phyloP scores from a whole-genome alignment of 148 eudicot genomes.

The Hydrangea macrophylla region DNA sequence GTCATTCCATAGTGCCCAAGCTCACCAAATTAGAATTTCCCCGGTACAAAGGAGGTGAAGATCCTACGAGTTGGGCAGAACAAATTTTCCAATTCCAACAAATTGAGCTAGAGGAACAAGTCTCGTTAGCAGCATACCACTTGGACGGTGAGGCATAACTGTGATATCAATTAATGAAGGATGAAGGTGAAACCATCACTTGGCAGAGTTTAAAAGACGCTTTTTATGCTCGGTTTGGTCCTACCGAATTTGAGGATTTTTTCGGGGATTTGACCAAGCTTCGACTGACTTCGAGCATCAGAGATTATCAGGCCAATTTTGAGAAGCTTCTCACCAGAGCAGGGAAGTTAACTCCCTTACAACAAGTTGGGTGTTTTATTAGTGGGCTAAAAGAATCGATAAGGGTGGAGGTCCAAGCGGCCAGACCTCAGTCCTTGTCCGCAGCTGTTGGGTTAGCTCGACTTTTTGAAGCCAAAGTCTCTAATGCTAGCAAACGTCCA shows the following conservation, averaged over 20 bases:
- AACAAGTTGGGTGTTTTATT: neutral
- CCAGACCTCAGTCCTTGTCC: neutral
- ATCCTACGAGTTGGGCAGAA: neutral
- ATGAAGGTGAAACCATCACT: neutral
- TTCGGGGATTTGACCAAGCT: neutral
- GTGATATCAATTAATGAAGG: neutral
- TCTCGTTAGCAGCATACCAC: neutral
- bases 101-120: neutral
- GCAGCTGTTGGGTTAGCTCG: neutral
- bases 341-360: neutral
- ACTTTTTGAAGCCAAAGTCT: neutral
- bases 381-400: neutral
- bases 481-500: neutral
- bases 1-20: too few relatives aligned
- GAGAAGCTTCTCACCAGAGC: neutral
- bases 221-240: neutral
- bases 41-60: neutral
- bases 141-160: neutral
- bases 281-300: neutral
- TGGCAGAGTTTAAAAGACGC: neutral
- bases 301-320: neutral
- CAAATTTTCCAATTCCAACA: neutral
- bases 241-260: neutral
- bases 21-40: neutral
- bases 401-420: neutral